Conservation (phyloP, 495 filamentous ascomycete genomes). For the Xylaria curta region DNA sequence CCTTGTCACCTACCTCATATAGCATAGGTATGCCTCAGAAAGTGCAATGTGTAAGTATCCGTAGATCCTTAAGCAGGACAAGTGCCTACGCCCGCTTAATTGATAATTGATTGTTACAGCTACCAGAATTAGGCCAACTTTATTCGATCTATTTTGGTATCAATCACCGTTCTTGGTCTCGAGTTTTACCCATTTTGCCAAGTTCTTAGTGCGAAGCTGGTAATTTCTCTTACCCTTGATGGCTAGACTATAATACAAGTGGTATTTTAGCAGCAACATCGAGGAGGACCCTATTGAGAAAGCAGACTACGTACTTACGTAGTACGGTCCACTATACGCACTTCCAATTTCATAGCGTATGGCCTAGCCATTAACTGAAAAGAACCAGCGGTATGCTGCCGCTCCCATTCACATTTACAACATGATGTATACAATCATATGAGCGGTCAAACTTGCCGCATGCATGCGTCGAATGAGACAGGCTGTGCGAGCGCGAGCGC, state of each 20-base stretch:
- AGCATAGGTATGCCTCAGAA: not conserved
- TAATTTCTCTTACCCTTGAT: conserved; percentile 1
- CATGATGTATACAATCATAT: too few species aligned
- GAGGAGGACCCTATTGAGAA: not conserved
- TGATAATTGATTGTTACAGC: not conserved
- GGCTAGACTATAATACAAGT: not conserved
- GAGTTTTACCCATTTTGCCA: not conserved
- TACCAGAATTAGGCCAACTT: not conserved
- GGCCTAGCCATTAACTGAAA: not conserved
- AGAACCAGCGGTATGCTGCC: not conserved
- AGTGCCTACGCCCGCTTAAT: not conserved
- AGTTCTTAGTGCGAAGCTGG: not conserved
- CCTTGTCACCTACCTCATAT: not conserved
- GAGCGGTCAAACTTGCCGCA: too few species aligned
- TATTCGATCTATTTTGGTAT: conserved; percentile 16
- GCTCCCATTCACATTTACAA: not conserved
- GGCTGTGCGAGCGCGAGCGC: too few species aligned
- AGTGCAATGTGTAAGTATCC: not conserved
- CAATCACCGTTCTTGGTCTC: not conserved
- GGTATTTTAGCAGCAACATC: conserved; percentile 3
- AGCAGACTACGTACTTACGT: too few species aligned
- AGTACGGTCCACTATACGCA: too few species aligned
- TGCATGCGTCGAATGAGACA: too few species aligned
- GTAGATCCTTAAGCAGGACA: not conserved
- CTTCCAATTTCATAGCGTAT: not conserved